phyloP scores from a whole-genome alignment of 768 basidiomycete species.

The Scleroderma citrinum region DNA sequence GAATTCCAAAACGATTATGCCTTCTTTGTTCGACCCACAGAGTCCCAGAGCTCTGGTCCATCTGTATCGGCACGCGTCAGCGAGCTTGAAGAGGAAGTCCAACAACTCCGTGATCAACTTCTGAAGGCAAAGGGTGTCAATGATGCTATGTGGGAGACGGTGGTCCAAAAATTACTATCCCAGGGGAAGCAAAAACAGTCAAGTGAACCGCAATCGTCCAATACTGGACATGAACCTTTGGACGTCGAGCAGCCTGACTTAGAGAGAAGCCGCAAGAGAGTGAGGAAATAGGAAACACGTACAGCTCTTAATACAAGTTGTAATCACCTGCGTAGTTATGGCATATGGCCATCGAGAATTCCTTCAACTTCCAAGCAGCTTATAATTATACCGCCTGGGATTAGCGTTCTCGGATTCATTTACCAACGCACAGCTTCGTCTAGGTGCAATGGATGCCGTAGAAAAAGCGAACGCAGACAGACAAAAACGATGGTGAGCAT shows the following conservation, averaged over 20 bases:
- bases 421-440: background rate
- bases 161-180: slow-evolving; percentile 60
- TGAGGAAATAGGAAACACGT: background rate
- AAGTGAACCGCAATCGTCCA: background rate
- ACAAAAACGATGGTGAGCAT: slow-evolving; percentile 58
- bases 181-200: slow-evolving; percentile 26
- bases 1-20: slow-evolving; percentile 63
- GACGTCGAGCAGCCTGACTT: background rate
- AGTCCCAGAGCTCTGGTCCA: slow-evolving; percentile 20
- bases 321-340: too few relatives aligned
- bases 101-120: slow-evolving; percentile 58
- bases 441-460: slow-evolving; percentile 66
- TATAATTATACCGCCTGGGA: too few relatives aligned
- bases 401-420: too few relatives aligned
- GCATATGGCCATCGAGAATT: too few relatives aligned
- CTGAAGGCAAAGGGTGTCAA: slow-evolving; percentile 87
- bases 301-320: background rate
- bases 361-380: too few relatives aligned
- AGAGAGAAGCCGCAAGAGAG: slow-evolving; percentile 2
- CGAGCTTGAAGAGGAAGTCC: slow-evolving; percentile 71
- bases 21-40: slow-evolving; percentile 51
- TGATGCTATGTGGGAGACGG: slow-evolving; percentile 87
- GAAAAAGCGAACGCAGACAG: slow-evolving; percentile 71
- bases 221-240: background rate
- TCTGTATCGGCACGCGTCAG: slow-evolving; percentile 51